These are phyloP conservation scores for Talaromyces sp. DNA, from an alignment of 2,329 filamentous ascomycete genomes.

Conservation along the genomic window DNA sequence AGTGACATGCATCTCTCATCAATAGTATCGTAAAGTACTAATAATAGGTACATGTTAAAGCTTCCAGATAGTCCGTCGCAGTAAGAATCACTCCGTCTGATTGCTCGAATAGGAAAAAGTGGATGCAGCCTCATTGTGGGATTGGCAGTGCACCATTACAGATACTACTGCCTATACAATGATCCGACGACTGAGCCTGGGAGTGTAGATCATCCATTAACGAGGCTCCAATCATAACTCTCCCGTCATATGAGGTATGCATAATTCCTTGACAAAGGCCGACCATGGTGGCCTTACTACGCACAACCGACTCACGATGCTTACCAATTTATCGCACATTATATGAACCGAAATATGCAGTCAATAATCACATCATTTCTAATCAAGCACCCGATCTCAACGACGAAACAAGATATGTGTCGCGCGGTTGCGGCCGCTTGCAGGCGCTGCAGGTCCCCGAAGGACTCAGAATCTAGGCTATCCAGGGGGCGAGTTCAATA, in stretches of 20 bases:
- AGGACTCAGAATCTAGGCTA: neutral
- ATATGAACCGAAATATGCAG: neutral
- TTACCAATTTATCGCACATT: neutral
- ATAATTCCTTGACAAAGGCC: neutral
- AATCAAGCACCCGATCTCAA: neutral
- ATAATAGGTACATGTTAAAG: too few relatives aligned
- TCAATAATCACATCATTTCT: neutral
- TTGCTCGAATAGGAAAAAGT: neutral
- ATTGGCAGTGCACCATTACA: neutral
- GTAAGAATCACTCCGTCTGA: neutral
- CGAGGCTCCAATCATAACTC: slow-evolving; percentile 10
- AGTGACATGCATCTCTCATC: too few relatives aligned
- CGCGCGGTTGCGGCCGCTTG: neutral
- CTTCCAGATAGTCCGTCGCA: slow-evolving; percentile 2
- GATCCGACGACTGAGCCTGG: neutral
- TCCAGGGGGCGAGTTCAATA: slow-evolving; percentile 1
- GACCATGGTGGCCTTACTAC: neutral
- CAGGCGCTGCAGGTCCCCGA: slow-evolving; percentile 12
- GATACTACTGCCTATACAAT: neutral
- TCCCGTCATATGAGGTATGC: neutral
- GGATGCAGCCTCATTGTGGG: neutral
- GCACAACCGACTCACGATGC: neutral
- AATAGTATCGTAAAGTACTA: too few relatives aligned
- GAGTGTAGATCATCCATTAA: neutral
- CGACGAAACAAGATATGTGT: neutral